These are phyloP conservation scores for Adansonia madagascariensis DNA, from an alignment of 441 rosid genomes.

Conservation along the genomic window DNA sequence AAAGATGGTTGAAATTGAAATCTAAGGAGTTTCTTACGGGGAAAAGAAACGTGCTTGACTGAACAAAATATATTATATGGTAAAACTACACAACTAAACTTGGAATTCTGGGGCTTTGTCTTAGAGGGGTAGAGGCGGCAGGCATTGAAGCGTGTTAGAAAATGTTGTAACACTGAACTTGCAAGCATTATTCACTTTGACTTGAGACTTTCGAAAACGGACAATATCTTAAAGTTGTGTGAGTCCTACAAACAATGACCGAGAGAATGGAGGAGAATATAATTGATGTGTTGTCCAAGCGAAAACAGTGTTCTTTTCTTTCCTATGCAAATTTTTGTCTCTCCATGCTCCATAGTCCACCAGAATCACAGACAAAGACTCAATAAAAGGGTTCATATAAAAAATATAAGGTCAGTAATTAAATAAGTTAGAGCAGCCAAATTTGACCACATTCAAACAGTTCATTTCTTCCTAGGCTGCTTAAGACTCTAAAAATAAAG, in stretches of 20 bases:
- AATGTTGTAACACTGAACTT: not conserved
- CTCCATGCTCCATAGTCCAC: not conserved
- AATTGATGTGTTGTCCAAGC: not conserved
- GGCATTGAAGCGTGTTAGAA: conserved; percentile 21
- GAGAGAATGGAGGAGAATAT: not conserved
- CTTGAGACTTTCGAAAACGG: too few species aligned
- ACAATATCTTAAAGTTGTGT: too few species aligned
- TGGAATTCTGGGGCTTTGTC: conserved; percentile 19
- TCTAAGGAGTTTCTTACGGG: not conserved
- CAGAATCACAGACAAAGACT: not conserved
- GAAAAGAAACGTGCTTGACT: conserved; percentile 59
- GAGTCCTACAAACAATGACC: not conserved
- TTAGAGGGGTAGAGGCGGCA: too few species aligned
- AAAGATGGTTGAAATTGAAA: conserved; percentile 25
- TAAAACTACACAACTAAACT: conserved; percentile 24
- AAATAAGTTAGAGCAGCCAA: conserved; percentile 10
- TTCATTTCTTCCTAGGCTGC: not conserved
- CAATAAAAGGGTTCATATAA: not conserved
- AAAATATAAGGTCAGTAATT: not conserved
- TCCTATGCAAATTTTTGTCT: conserved; percentile 11
- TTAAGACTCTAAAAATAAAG: not conserved
- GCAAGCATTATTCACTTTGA: too few species aligned
- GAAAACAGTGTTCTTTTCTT: not conserved
- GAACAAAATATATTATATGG: conserved; percentile 34
- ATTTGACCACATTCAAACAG: conserved; percentile 16